Evolutionary conservation across 257 asterid genomes (phyloP), one percentile per base, ranked within the genome.

Genomic region (Eustoma russellianum): DNA sequence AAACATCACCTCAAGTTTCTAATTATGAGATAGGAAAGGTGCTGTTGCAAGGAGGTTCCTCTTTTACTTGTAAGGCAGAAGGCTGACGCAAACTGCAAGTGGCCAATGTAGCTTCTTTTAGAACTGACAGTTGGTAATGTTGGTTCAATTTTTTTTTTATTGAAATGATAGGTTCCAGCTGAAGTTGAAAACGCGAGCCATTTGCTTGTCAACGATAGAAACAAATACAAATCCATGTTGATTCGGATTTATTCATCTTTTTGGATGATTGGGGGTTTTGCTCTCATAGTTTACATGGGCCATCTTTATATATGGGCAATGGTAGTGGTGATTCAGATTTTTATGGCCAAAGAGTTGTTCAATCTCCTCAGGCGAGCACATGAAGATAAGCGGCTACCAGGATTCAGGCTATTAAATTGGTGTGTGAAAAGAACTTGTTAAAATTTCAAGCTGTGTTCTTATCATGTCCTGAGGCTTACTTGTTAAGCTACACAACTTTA

Each of bases 181-280:
- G 95, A 88, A 40, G 80, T 57, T 59, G 82, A 41, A 40, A 77
- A 77, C 68, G 74, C 78, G 61, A 64, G 59, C 18, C 76, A 60
- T 54, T 69, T 92, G 67, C 99, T 92, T 64, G 80, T 83, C 62
- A 68, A 92, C 62, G 97, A 92, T 66, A 61, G 63, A 43, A 85
- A 64, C 83, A 92, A 92, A 77, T 92, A 92, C 79, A 88, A 74
- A 76, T 92, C 97, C 7, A 92, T 92, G 99, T 55, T 86, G 80
- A 69, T 80, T 53, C 94, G 97, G 30, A 63, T 82, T 24, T 72
- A 81, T 69, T 92, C 99, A 66, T 62, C 99, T 24, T 61, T 88
- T 38, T 92, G 97, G 99, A 92, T 92, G 99, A 85, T 92, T 68
- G 94, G 86, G 46, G 95, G 99, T 19, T 88, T 92, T 69, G 82